These are phyloP conservation scores for Aspergillus kassunensis DNA, from an alignment of 495 filamentous ascomycete species.

Conservation along the genomic window DNA sequence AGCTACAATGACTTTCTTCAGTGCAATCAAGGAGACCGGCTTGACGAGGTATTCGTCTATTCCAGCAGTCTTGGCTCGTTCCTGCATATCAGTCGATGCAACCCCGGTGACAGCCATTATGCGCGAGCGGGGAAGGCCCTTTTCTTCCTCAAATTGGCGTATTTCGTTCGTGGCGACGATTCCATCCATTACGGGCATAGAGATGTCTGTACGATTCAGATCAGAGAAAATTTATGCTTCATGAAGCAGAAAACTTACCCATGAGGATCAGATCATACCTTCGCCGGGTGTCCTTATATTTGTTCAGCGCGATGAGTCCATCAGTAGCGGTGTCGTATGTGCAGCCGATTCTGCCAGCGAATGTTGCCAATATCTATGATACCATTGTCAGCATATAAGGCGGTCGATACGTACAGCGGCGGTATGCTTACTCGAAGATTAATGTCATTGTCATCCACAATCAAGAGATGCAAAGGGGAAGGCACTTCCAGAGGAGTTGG, in stretches of 20 bases:
- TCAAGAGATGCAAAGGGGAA: constrained; percentile 18
- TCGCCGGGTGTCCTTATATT: constrained; percentile 26
- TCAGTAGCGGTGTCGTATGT: constrained; percentile 48
- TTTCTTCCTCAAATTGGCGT: constrained; percentile 18
- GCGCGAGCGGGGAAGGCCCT: constrained; percentile 9
- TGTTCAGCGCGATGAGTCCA: constrained; percentile 51
- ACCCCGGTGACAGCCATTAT: constrained; percentile 35
- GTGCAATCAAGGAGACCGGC: constrained; percentile 28
- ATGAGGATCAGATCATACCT: constrained; percentile 49
- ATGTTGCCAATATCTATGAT: constrained; percentile 20
- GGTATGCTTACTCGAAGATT: constrained; percentile 23
- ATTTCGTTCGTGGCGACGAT: constrained; percentile 21
- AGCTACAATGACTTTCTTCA: constrained; percentile 22
- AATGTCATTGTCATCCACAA: constrained; percentile 39
- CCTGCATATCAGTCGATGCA: constrained; percentile 27
- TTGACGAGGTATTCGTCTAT: constrained; percentile 39
- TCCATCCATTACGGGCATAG: constrained; percentile 27
- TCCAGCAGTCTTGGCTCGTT: constrained; percentile 30
- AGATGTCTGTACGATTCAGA: constrained; percentile 16
- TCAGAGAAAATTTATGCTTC: too few species aligned
- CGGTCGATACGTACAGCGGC: neutral
- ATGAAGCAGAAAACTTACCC: constrained; percentile 10
- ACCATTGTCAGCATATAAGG: neutral
- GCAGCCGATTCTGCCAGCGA: constrained; percentile 44
- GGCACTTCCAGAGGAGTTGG: neutral